Percentiles rank a stretch among this genome's conserved stretches.
phyloP scores from a whole-genome alignment of 306 rosid species.

The Fragaria ananassa region DNA sequence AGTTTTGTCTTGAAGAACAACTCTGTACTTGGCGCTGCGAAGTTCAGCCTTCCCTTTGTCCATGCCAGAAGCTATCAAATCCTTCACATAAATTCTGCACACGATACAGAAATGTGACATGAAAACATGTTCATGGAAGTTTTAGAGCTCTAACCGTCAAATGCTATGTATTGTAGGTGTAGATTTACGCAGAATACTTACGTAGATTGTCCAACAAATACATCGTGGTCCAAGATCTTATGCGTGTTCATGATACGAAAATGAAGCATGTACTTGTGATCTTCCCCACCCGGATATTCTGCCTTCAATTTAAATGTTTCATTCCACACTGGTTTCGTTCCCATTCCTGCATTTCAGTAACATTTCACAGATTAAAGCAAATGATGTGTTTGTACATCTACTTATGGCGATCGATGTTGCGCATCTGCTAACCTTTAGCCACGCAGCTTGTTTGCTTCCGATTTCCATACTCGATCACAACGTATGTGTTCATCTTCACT shows the following conservation, averaged over 20 bases:
- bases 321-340: slow-evolving; percentile 17
- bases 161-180: not conserved
- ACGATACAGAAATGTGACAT: not conserved
- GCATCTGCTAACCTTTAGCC: slow-evolving; percentile 9
- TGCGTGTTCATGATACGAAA: slow-evolving; percentile 21
- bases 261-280: slow-evolving; percentile 17
- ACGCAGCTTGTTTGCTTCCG: slow-evolving; percentile 9
- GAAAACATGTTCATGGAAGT: not conserved
- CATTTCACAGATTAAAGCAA: not conserved
- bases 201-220: slow-evolving; percentile 1
- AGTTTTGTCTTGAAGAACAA: slow-evolving; percentile 19
- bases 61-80: slow-evolving; percentile 13
- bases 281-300: slow-evolving; percentile 9
- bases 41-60: slow-evolving; percentile 13
- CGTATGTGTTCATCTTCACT: slow-evolving; percentile 17
- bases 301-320: slow-evolving; percentile 11
- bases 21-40: slow-evolving; percentile 8
- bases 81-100: slow-evolving; percentile 21
- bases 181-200: not conserved
- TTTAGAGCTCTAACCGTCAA: not conserved
- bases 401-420: not conserved
- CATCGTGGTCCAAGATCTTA: slow-evolving; percentile 6
- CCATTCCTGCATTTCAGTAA: not conserved
- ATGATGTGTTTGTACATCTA: not conserved
- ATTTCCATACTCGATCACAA: slow-evolving; percentile 23